Evolutionary conservation across 2,329 filamentous ascomycete species (phyloP), one percentile per base, ranked within the genome.

Genomic region (Nothopassalora personata): DNA sequence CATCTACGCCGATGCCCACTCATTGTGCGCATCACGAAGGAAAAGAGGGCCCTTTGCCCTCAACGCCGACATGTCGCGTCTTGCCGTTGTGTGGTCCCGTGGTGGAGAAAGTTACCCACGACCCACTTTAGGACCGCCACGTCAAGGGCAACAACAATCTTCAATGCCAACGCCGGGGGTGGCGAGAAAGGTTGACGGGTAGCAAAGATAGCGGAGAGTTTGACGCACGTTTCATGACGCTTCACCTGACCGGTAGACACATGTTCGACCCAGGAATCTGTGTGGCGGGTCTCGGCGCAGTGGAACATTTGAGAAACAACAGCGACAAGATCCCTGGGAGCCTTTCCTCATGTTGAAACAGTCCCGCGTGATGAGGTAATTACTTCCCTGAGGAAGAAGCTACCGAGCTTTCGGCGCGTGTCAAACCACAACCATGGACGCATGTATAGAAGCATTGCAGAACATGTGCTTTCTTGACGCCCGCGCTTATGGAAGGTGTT

Each of bases 191-290:
- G 23, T 11, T 47, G 9, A 3, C 10, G 9, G 9, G 18, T 9
- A 27, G 10, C 9, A 9, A 9, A 48, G 19, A n/a, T 48, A 15
- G 43, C 18, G 19, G 19, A 46, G 36, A 54, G 52, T 54, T 54
- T 46, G 34, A 54, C 27, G 23, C 36, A 54, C 52, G 52, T 54
- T 47, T 54, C 52, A 46, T 46, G n/a, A 34, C 30, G 18, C n/a
- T 31, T 19, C 49, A 51, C 49, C 27, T 34, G 49, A 51, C 46
- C 19, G 46, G 8, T n/a, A 15, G 7, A 15, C 19, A 28, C 28
- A 19, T 15, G 39, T 43, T 49, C 46, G 15, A 8, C 9, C 43
- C 43, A 46, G 43, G 43, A n/a, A 46, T 23, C n/a, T 23, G 6
- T 46, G 43, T 23, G 15, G 43, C 15, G 19, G 7, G 7, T 1